A percentile compares a stretch with the other conserved stretches of the same genome.
These are phyloP conservation scores for Penicillium robsamsonii DNA, from an alignment of 495 filamentous ascomycete species.

Conservation along the genomic window DNA sequence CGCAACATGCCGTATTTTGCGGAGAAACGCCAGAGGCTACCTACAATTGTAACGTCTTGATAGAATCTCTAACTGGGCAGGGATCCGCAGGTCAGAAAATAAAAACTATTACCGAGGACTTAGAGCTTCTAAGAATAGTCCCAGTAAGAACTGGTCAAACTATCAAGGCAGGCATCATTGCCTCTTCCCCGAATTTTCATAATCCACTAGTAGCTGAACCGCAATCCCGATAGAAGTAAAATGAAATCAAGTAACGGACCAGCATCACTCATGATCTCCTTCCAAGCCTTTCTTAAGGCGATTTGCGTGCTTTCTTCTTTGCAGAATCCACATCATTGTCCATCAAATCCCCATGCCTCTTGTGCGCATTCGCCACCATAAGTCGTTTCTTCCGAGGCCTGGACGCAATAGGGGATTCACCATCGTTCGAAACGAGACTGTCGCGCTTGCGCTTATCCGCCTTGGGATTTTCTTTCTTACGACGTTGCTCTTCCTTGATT, in stretches of 20 bases:
- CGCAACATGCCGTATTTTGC: too few relatives aligned
- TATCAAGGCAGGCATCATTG: neutral
- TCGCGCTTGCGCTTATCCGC: slow-evolving; percentile 41
- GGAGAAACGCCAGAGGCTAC: too few relatives aligned
- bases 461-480: slow-evolving; percentile 28
- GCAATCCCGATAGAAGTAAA: neutral
- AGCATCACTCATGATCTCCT: neutral
- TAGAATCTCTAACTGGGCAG: neutral
- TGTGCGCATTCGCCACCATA: slow-evolving; percentile 7
- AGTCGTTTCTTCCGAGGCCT: slow-evolving; percentile 29
- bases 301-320: slow-evolving; percentile 6
- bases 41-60: neutral
- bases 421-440: slow-evolving; percentile 35
- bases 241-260: neutral
- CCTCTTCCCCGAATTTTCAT: neutral
- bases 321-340: neutral
- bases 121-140: neutral
- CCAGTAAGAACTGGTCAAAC: neutral
- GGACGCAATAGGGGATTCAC: slow-evolving; percentile 14
- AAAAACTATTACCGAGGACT: neutral
- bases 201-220: neutral
- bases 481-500: slow-evolving; percentile 40
- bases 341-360: slow-evolving; percentile 4
- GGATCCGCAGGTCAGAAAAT: neutral
- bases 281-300: neutral